Evolutionary conservation across 805 yeast genomes (phyloP), one percentile per base, ranked within the genome.

Genomic region (Dipodascus geniculatus): DNA sequence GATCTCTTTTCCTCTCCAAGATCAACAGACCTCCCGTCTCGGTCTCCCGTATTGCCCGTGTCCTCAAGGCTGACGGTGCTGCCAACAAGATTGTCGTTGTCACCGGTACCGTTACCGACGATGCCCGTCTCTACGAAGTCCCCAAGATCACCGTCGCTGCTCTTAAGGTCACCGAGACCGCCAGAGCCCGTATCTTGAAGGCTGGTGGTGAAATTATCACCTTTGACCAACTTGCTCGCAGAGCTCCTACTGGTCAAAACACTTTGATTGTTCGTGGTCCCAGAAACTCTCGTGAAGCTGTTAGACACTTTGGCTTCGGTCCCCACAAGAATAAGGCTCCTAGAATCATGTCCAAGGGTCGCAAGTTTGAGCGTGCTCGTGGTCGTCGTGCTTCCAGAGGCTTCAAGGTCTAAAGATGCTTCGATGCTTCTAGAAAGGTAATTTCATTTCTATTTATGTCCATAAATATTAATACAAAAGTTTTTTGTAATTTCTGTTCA

Each of bases 291-390:
- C 88, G 99, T 83, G 97, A 93, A 82, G 97, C 98, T 71, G 98
- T 88, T 71, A 88, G 97, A 82, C 98, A 93, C 86, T 93, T 93
- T 74, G 99, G 99, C 77, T 74, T 91, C 77, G 99, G 99, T 81
- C 99, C 99, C 73, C 99, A 93, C 95, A 88, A 88, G 84, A 79
- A 82, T 80, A 93, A 93, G 88, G 98, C 98, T 72, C 99, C 99
- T 79, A 89, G 95, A 82, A 84, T 93, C 77, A 70, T 77, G 72
- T 91, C 98, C 62, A 89, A 81, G 76, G 99, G 99, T 77, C 93
- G 98, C 85, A 93, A 93, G 82, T 93, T 93, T 85, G 99, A 93
- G 85, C 89, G 93, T 80, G 99, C 97, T 71, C 93, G 99, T 87
- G 99, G 99, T 85, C 95, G 85, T 79, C 84, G 99, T 82, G 85